Evolutionary conservation across 768 basidiomycete species (phyloP).

Genomic region (Mycena epipterygia): DNA sequence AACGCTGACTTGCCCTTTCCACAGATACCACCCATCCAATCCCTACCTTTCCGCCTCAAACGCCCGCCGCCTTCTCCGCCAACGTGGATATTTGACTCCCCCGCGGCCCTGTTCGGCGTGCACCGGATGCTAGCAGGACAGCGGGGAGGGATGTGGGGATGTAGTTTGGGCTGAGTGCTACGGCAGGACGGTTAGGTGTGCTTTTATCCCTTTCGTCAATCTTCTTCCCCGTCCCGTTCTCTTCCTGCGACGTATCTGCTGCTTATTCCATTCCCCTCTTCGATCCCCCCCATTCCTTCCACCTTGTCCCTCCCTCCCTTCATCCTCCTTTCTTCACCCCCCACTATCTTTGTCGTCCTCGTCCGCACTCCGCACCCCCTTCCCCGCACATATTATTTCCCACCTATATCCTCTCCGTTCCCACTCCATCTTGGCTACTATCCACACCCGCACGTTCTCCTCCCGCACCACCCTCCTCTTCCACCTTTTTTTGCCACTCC

Average conservation of each 20-base stretch:
- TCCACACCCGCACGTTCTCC: neutral
- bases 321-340: too few relatives aligned
- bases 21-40: neutral
- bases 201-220: neutral
- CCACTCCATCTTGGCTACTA: neutral
- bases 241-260: too few relatives aligned
- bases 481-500: neutral
- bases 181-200: slow-evolving; percentile 18
- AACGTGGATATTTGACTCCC: too few relatives aligned
- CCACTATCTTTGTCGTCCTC: too few relatives aligned
- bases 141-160: slow-evolving; percentile 14
- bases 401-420: neutral
- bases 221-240: too few relatives aligned
- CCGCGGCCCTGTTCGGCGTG: too few relatives aligned
- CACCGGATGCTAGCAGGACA: neutral
- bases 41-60: neutral
- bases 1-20: neutral
- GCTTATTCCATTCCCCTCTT: too few relatives aligned
- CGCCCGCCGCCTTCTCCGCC: neutral
- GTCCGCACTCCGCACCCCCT: neutral
- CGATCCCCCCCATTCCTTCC: too few relatives aligned
- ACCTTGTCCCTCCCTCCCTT: too few relatives aligned
- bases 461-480: neutral
- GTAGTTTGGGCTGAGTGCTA: slow-evolving; percentile 2
- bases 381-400: too few relatives aligned